Evolutionary conservation across 768 basidiomycete genomes (phyloP), one percentile per base, ranked within the genome.

Genomic region (Boletus subcaerulescens): DNA sequence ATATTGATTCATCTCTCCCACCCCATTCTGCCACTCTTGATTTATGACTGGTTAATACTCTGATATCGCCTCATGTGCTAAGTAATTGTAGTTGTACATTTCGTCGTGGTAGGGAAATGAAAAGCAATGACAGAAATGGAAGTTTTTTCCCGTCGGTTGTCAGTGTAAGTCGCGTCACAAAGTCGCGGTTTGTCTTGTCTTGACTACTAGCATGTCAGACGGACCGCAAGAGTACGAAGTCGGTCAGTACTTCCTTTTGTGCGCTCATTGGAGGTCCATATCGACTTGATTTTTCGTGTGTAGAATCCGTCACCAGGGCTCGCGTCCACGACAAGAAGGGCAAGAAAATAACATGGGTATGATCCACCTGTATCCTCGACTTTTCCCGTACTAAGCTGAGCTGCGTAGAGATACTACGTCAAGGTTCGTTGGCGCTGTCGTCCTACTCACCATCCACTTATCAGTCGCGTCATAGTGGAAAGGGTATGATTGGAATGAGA

Each of bases 181-280:
- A 41, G 46, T 46, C 47, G 36, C 43, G 50, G 47, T 56, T 57
- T 33, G 44, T 46, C 49, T 54, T 46, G 33, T 44, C 48, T 54
- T 43, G 31, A 56, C 55, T 31, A 55, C 51, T 50, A 71, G 60
- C 61, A 73, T 72, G 29, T 29, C 29, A 60, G 74, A 71, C 42
- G 76, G 76, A 52, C 50, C 52, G 20, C 74, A 71, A 50, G 83
- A 85, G 63, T 88, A 85, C 65, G 84, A 85, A 81, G 85, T 88
- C 56, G 86, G 86, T 84, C 53, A 72, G 85, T 73, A 14, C 32
- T 45, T 40, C 46, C 17, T 35, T 12, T 9, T 17, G 38, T 45
- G 9, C 4, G 35, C 57, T 22, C 38, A 20, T 13, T 58, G 2
- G 11, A 51, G 0, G 8, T 46, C 11, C 47, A 52, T 39, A 33